Percentiles rank a stretch among this genome's conserved stretches.
Conservation (phyloP, 345 rosid genomes). For the Brassica incana region DNA sequence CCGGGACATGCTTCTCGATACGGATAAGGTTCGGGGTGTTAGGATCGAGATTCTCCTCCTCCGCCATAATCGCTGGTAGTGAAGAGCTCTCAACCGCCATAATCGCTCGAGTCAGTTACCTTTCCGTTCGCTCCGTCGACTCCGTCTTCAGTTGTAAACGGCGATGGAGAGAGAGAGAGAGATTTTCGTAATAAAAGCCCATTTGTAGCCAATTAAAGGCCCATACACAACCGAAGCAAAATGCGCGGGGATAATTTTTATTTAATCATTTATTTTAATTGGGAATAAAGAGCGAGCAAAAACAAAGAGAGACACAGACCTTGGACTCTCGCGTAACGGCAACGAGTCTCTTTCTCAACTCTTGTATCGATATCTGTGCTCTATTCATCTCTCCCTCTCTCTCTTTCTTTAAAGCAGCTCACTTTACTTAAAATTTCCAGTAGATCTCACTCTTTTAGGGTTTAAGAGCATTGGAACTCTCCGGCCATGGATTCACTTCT, state of each 20-base stretch:
- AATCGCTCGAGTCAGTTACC: constrained; percentile 3
- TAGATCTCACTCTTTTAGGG: constrained; percentile 30
- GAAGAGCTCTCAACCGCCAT: constrained; percentile 23
- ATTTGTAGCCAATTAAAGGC: constrained; percentile 4
- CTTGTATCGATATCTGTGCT: constrained; percentile 28
- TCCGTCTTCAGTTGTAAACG: constrained; percentile 3
- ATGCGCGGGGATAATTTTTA: constrained; percentile 7
- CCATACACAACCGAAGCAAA: not conserved
- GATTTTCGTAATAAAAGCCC: not conserved
- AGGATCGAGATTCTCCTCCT: constrained; percentile 37
- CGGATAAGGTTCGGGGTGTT: constrained; percentile 19
- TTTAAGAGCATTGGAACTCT: constrained; percentile 25
- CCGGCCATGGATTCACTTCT: constrained; percentile 29
- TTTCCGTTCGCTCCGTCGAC: constrained; percentile 27
- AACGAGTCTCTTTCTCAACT: constrained; percentile 15
- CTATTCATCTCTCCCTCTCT: not conserved
- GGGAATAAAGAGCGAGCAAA: constrained; percentile 3
- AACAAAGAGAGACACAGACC: constrained; percentile 19
- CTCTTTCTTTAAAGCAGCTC: constrained; percentile 3
- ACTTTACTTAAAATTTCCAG: not conserved
- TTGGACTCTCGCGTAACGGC: constrained; percentile 33
- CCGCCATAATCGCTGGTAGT: constrained; percentile 11
- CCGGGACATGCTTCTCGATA: constrained; percentile 24
- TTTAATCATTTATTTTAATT: not conserved
- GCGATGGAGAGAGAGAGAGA: not conserved